These are phyloP conservation scores for Huiozyma sinensis DNA, from an alignment of 805 yeast species.

Conservation along the genomic window DNA sequence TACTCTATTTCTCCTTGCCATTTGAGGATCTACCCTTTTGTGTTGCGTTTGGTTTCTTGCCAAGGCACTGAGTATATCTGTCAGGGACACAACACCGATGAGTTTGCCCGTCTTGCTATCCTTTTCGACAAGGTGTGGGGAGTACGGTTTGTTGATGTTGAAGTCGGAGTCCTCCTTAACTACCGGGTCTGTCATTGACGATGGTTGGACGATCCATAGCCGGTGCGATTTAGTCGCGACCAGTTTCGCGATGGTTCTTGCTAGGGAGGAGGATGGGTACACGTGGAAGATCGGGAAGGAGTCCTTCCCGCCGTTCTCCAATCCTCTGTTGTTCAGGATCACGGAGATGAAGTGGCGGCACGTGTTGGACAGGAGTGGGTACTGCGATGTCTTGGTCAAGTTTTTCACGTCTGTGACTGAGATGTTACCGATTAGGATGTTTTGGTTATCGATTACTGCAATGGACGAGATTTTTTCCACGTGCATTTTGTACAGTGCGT, in stretches of 20 bases:
- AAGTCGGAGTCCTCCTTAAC: conserved; percentile 3
- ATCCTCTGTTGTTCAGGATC: conserved; percentile 74
- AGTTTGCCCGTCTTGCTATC: conserved; percentile 63
- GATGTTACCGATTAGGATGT: conserved; percentile 75
- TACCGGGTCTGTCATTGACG: conserved; percentile 1
- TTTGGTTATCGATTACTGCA: conserved; percentile 77
- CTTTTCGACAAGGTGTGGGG: conserved; percentile 23
- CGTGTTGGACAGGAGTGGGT: conserved; percentile 64
- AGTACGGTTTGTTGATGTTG: conserved; percentile 9
- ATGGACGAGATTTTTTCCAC: conserved; percentile 71
- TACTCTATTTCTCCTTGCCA: conserved; percentile 74
- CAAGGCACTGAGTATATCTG: conserved; percentile 77
- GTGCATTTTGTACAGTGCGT: conserved; percentile 79
- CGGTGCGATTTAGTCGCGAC: conserved; percentile 95
- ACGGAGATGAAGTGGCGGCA: conserved; percentile 84
- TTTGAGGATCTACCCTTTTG: conserved; percentile 75
- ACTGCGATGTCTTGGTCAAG: conserved; percentile 74
- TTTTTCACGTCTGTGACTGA: conserved; percentile 88
- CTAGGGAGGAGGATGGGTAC: conserved; percentile 62
- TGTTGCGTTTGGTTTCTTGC: conserved; percentile 46
- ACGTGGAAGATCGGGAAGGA: conserved; percentile 95
- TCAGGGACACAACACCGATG: conserved; percentile 81
- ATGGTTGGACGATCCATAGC: conserved; percentile 61
- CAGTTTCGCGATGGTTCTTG: conserved; percentile 81
- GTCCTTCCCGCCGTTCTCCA: conserved; percentile 77